phyloP scores from a whole-genome alignment of 2,329 filamentous ascomycete genomes.

The Sclerotinia minor region DNA sequence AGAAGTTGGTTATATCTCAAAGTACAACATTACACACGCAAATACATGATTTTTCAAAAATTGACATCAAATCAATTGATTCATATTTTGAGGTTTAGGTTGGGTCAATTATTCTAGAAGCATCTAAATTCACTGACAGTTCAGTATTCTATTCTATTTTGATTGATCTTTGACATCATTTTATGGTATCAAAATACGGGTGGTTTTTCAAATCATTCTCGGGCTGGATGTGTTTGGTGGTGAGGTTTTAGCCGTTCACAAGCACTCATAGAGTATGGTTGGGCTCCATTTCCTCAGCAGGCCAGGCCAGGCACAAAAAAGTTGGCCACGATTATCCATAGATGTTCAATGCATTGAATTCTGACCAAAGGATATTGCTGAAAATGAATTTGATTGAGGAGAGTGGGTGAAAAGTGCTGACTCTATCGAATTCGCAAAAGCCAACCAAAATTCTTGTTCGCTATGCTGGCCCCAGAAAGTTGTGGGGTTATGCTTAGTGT shows the following conservation, averaged over 20 bases:
- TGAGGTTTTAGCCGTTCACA: neutral
- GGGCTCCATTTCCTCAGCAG: neutral
- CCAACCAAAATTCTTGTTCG: neutral
- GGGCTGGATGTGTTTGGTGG: neutral
- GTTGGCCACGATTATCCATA: conserved; percentile 3
- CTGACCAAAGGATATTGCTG: neutral
- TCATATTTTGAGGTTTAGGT: neutral
- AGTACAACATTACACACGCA: too few species aligned
- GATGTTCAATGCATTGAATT: neutral
- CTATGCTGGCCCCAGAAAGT: conserved; percentile 7
- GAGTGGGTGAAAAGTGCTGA: neutral
- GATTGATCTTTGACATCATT: neutral
- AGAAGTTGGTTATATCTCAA: too few species aligned
- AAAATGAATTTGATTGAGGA: neutral
- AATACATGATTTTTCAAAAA: neutral
- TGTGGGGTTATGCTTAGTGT: conserved; percentile 4
- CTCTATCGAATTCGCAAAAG: neutral
- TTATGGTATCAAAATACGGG: neutral
- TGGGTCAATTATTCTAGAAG: neutral
- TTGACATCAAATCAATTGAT: conserved; percentile 4
- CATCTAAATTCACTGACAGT: conserved; percentile 1
- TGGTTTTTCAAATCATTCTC: neutral
- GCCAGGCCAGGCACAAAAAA: neutral
- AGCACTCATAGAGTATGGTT: neutral
- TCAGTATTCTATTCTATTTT: neutral